Evolutionary conservation across 306 rosid species (phyloP).

Genomic region (Rubus idaeus): DNA sequence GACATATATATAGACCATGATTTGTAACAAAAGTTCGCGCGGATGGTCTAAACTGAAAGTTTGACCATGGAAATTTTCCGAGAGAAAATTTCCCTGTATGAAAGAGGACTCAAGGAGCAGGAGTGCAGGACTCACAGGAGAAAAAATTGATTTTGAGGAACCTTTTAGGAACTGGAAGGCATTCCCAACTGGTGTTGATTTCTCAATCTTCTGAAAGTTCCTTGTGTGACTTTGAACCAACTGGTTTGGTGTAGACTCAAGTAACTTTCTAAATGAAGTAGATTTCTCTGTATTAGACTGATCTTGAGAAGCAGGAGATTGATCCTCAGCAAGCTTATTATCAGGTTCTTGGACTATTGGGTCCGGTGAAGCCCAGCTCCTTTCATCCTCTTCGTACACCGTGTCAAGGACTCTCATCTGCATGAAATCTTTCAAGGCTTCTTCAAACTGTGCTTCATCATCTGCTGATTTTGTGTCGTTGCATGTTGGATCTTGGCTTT

Average conservation of each 20-base stretch:
- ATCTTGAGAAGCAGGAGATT: neutral
- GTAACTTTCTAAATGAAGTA: constrained; percentile 17
- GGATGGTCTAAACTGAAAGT: neutral
- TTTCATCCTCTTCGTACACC: constrained; percentile 33
- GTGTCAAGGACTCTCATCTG: constrained; percentile 34
- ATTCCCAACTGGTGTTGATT: constrained; percentile 4
- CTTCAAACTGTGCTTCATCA: constrained; percentile 19
- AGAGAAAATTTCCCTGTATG: neutral
- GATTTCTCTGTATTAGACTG: constrained; percentile 19
- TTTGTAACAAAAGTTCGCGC: neutral
- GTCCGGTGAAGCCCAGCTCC: constrained; percentile 27
- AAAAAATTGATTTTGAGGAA: constrained; percentile 21
- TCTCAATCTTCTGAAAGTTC: constrained; percentile 14
- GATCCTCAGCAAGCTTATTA: constrained; percentile 7
- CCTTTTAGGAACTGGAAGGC: constrained; percentile 10
- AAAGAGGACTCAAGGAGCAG: neutral
- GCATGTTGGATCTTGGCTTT: constrained; percentile 14
- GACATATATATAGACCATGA: neutral
- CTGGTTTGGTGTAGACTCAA: constrained; percentile 24
- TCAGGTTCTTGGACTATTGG: constrained; percentile 13
- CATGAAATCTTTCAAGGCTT: constrained; percentile 22
- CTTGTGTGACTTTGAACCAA: constrained; percentile 11
- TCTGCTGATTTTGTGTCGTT: neutral
- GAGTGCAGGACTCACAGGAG: constrained; percentile 18
- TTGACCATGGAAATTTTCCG: neutral